Conservation (phyloP, 148 eudicot species). For the Diospyros lotus region DNA sequence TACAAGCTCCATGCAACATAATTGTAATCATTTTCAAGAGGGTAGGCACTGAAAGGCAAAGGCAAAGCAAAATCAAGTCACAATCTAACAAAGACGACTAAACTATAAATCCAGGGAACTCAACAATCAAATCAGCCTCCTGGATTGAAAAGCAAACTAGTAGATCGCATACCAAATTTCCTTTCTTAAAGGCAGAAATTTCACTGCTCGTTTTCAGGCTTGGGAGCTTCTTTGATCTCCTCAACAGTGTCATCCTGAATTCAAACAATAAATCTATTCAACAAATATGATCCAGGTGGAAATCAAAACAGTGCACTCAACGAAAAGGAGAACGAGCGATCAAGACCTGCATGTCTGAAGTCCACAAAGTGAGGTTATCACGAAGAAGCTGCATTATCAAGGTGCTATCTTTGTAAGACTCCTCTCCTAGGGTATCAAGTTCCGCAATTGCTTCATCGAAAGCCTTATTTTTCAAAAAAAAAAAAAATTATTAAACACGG, state of each 20-base stretch:
- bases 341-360: slow-evolving; percentile 54
- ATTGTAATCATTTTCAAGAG: background rate
- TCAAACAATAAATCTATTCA: background rate
- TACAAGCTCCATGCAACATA: background rate
- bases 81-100: slow-evolving; percentile 1
- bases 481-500: background rate
- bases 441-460: slow-evolving; percentile 68
- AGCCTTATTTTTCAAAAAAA: slow-evolving; percentile 27
- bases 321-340: background rate
- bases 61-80: background rate
- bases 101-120: background rate
- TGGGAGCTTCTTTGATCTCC: slow-evolving; percentile 32
- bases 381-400: slow-evolving; percentile 66
- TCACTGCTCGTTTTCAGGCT: slow-evolving; percentile 19
- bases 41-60: background rate
- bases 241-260: slow-evolving; percentile 26
- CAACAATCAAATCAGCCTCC: background rate
- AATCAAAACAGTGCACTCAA: background rate
- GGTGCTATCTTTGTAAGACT: slow-evolving; percentile 66
- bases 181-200: background rate
- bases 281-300: background rate
- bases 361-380: slow-evolving; percentile 63
- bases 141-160: slow-evolving; percentile 5
- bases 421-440: slow-evolving; percentile 66
- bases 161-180: background rate